Percentiles rank a stretch among this genome's conserved stretches.
These are phyloP conservation scores for Ashbya aceris DNA, from an alignment of 1,139 yeast species.

Conservation along the genomic window DNA sequence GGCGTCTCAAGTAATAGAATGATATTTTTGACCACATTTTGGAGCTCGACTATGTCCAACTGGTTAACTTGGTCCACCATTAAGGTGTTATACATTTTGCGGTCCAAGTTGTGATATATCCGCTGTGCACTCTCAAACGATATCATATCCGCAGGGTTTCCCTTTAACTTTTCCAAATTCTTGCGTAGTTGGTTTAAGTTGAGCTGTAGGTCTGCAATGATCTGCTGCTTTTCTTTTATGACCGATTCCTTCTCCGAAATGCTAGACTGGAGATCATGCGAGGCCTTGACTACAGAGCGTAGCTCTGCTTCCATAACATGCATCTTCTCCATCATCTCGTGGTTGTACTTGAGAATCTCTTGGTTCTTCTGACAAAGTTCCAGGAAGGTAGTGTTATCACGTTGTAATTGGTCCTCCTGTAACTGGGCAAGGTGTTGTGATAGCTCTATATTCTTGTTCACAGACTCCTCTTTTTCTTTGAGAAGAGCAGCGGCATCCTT, in stretches of 20 bases:
- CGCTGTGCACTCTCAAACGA: slow-evolving; percentile 14
- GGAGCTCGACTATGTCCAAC: slow-evolving; percentile 21
- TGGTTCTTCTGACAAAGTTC: slow-evolving; percentile 3
- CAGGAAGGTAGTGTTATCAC: slow-evolving; percentile 3
- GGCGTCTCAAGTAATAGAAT: slow-evolving; percentile 28
- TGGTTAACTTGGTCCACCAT: slow-evolving; percentile 24
- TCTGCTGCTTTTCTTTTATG: slow-evolving; percentile 11
- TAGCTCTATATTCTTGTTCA: slow-evolving; percentile 3
- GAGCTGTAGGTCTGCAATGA: slow-evolving; percentile 6
- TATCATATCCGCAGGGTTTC: slow-evolving; percentile 10
- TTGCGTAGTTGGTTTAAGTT: slow-evolving; percentile 8
- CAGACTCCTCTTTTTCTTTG: slow-evolving; percentile 4
- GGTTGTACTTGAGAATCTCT: slow-evolving; percentile 2
- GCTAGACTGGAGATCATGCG: not conserved
- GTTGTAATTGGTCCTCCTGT: slow-evolving; percentile 1
- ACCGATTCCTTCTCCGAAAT: not conserved
- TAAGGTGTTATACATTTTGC: slow-evolving; percentile 16
- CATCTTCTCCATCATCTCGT: slow-evolving; percentile 1
- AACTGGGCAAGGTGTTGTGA: slow-evolving; percentile 3
- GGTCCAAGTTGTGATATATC: slow-evolving; percentile 12
- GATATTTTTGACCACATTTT: slow-evolving; percentile 28
- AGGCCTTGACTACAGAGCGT: not conserved
- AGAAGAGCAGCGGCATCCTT: slow-evolving; percentile 1
- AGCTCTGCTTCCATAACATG: slow-evolving; percentile 2
- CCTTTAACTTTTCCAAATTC: slow-evolving; percentile 8